Evolutionary conservation across 2,329 filamentous ascomycete species (phyloP).

Genomic region (Ambrosiella cleistominuta): DNA sequence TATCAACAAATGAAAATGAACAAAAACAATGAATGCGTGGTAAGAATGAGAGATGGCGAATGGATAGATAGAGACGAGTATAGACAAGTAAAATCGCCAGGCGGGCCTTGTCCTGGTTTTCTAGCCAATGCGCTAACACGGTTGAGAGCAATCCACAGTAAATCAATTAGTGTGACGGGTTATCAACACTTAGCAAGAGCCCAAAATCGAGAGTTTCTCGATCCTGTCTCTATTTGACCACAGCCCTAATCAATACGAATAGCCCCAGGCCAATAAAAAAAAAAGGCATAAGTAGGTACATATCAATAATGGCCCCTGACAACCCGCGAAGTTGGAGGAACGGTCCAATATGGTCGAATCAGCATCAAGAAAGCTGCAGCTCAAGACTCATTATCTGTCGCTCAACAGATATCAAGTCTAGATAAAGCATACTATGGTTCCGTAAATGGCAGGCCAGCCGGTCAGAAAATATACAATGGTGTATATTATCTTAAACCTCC

Average conservation of each 20-base stretch:
- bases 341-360: neutral
- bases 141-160: neutral
- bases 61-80: neutral
- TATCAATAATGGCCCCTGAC: neutral
- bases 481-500: neutral
- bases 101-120: slow-evolving; percentile 2
- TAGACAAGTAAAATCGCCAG: neutral
- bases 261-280: neutral
- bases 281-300: neutral
- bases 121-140: slow-evolving; percentile 5
- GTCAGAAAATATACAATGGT: neutral
- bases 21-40: neutral
- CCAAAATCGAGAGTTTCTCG: neutral
- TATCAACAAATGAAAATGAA: neutral
- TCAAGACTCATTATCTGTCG: neutral
- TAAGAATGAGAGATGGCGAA: neutral
- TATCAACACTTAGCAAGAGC: neutral
- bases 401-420: neutral
- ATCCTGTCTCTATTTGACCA: neutral
- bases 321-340: neutral
- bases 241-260: neutral
- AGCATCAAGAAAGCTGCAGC: neutral
- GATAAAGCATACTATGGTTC: neutral
- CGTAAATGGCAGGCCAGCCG: neutral
- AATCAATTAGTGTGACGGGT: neutral